Conservation (phyloP, 2,329 filamentous ascomycete genomes). For the Colletotrichum theobromicola region DNA sequence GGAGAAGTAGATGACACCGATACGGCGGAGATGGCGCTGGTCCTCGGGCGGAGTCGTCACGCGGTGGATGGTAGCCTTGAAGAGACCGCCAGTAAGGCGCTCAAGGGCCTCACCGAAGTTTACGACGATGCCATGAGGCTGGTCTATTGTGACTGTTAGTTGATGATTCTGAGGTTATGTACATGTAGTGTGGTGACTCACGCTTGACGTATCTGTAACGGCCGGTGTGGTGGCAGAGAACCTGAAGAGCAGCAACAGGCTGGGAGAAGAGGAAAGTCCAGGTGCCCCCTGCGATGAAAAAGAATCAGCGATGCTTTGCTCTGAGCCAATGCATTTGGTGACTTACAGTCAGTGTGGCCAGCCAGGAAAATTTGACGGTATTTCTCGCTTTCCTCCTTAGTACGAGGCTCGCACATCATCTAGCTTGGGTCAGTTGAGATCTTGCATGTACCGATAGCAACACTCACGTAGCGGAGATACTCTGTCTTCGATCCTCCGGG, state of each 20-base stretch:
- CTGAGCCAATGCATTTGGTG: fast-evolving
- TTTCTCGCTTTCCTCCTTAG: constrained; percentile 37
- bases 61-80: constrained; percentile 35
- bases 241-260: constrained; percentile 41
- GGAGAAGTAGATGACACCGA: constrained; percentile 46
- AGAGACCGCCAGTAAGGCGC: constrained; percentile 34
- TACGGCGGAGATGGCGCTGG: constrained; percentile 37
- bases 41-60: constrained; percentile 35
- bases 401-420: constrained; percentile 43
- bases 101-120: constrained; percentile 40
- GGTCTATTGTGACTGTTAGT: constrained; percentile 18
- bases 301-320: fast-evolving
- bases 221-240: constrained; percentile 35
- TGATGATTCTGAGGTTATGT: fast-evolving
- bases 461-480: constrained; percentile 38
- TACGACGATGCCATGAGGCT: constrained; percentile 39
- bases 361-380: constrained; percentile 42
- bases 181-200: not conserved
- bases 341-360: constrained; percentile 43
- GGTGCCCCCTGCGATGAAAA: constrained; percentile 26
- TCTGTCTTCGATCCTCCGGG: constrained; percentile 40
- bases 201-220: constrained; percentile 41
- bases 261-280: constrained; percentile 44
- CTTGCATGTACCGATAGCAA: not conserved
- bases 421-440: not conserved